Base-by-base conservation (phyloP, 768 basidiomycete genomes). In the Pulveroboletus sp. region DNA sequence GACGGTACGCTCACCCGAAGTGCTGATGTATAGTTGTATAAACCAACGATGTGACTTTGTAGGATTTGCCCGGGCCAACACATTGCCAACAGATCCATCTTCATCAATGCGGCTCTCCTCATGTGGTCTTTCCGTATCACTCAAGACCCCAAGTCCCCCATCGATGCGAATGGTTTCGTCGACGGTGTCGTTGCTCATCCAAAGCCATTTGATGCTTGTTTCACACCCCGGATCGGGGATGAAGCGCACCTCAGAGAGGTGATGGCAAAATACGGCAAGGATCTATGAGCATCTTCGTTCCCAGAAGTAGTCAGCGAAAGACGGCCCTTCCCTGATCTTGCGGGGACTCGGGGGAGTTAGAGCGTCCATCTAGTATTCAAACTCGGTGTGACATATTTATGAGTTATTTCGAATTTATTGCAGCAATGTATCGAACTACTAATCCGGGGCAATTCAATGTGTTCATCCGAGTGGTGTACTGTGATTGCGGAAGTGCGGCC, bases 51-150 rank as follows among this genome's bases (percentile, higher is more conserved):
- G 25, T 29, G 13, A 12, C 23, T 45, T 19, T n/a, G 6, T 16
- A 79, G 84, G n/a, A 72, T 85, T 6, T 87, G 84, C 50, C 84
- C 83, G 0, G 84, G 84, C 0, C 77, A 79, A 56, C 75, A 84
- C 60, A 76, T 87, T 27, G 84, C 65, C 17, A 63, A 68, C 65
- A 76, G 82, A 5, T 87, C 85, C 7, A 64, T 87, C 3, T 84
- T 83, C 56, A 70, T 87, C 53, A 87, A 83, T 49, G 76, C 80
- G 0, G 82, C 82, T 0, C 71, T 85, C 13, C 66, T 82, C 2
- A 63, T 84, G 29, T 87, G 84, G 82, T 79, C 84, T 0, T 87
- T 87, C 72, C 72, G 64, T 2, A 69, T 89, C 20, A n/a, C 68
- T 4, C 58, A 76, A 24, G 79, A 84, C 54, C 75, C 78, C 0